Base-by-base conservation (phyloP, 2,329 filamentous ascomycete species). In the Fusarium sp. region DNA sequence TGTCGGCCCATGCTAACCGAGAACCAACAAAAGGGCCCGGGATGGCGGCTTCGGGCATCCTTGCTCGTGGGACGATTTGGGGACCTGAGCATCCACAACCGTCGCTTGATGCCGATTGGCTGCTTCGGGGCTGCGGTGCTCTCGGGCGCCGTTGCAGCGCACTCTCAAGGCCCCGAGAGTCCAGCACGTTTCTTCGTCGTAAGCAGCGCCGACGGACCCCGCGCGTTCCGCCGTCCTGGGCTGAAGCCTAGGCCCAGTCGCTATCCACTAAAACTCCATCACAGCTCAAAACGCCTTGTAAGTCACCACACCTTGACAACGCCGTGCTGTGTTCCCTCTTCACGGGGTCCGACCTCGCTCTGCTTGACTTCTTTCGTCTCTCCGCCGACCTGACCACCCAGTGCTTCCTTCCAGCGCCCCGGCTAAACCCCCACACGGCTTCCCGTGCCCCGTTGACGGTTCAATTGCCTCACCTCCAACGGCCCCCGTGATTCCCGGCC, bases 221-320 rank as follows among this genome's bases (percentile, higher is more conserved):
- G 73, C 73, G 71, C 67, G 71, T 68, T 47, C 73, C 69, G 56
- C 51, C 28, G 12, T 15, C 23, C 27, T 6, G 7, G 8, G 28
- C 34, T 62, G 39, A 53, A 54, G 30, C 58, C 31, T 30, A 30
- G 54, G 31, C 16, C 27, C 28, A 50, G 16, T 41, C 30, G 28
- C 46, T 37, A 50, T 52, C 60, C 44, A 47, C 52, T 44, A 39
- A 39, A 37, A 57, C 41, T 52, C 60, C 60, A 46, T 57, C 61
- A 27, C 40, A 12, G 31, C 48, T 68, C 48, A 60, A 58, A 66
- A 51, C 51, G 34, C 43, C 53, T 36, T 63, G 65, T 58, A 65
- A 67, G 62, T 56, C 59, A 37, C 44, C 50, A 15, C 36, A 31
- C 51, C 54, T 30, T 16, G 41, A 37, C 43, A 53, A 40, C 44